A percentile compares a stretch with the other conserved stretches of the same genome.
Evolutionary conservation across 2,329 filamentous ascomycete species (phyloP).

Genomic region (Dactylellina haptotyla): DNA sequence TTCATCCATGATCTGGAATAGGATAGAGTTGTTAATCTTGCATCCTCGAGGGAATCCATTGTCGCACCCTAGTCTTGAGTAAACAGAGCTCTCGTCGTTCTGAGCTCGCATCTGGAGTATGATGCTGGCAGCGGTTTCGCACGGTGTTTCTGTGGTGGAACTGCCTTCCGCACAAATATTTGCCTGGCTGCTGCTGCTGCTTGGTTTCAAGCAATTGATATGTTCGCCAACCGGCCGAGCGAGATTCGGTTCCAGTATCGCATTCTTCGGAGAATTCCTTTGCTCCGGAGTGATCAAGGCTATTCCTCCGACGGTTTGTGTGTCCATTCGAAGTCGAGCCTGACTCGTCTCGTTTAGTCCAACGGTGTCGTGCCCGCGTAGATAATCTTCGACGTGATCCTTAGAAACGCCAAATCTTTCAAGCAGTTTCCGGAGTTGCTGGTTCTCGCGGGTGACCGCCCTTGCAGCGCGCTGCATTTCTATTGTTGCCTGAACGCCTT

Average conservation of each 20-base stretch:
- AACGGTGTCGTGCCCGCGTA: background rate
- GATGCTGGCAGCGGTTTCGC: slow-evolving; percentile 35
- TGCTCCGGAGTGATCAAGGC: too few species aligned
- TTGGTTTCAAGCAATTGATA: background rate
- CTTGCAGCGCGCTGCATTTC: slow-evolving; percentile 69
- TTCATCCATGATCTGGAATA: slow-evolving; percentile 60
- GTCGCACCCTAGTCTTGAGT: slow-evolving; percentile 29
- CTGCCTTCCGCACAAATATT: background rate
- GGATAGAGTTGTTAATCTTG: slow-evolving; percentile 59
- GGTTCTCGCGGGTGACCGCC: slow-evolving; percentile 66
- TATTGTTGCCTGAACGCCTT: slow-evolving; percentile 65
- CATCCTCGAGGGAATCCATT: slow-evolving; percentile 49
- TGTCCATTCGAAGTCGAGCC: background rate
- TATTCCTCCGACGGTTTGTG: too few species aligned
- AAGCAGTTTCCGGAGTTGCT: slow-evolving; percentile 63
- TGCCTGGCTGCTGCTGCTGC: background rate
- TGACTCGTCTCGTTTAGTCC: background rate
- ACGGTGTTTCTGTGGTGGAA: slow-evolving; percentile 35
- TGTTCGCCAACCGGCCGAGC: background rate
- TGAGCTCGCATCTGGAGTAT: slow-evolving; percentile 44
- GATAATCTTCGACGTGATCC: slow-evolving; percentile 19
- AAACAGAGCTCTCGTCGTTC: slow-evolving; percentile 6
- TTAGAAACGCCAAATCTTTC: slow-evolving; percentile 61
- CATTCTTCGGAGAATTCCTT: too few species aligned
- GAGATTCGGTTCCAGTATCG: too few species aligned